Conservation (phyloP, 805 yeast species). For the Kuraishia ogatae region DNA sequence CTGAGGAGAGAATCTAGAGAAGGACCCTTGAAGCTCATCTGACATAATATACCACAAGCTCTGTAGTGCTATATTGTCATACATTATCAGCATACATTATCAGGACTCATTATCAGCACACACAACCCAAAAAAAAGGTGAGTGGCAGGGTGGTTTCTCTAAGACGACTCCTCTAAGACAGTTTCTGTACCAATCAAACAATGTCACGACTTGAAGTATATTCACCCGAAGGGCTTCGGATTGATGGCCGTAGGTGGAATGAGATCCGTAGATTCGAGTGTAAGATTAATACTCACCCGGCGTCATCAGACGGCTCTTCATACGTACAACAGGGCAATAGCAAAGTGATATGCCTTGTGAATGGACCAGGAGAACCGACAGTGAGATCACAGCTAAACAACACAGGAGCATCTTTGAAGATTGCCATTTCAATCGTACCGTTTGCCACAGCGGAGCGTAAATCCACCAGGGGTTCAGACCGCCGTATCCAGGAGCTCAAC, state of each 20-base stretch:
- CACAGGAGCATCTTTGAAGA: slow-evolving; percentile 48
- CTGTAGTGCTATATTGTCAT: too few species aligned
- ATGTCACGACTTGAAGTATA: slow-evolving; percentile 59
- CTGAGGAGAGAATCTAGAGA: too few species aligned
- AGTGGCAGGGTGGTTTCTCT: too few species aligned
- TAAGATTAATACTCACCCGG: slow-evolving; percentile 80
- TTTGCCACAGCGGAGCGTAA: slow-evolving; percentile 74
- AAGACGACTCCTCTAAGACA: too few species aligned
- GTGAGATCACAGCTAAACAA: slow-evolving; percentile 38
- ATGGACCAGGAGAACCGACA: slow-evolving; percentile 86
- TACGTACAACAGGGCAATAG: slow-evolving; percentile 89
- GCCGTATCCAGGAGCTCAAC: slow-evolving; percentile 58
- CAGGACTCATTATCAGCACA: too few species aligned
- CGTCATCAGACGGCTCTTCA: slow-evolving; percentile 85
- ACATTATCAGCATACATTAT: too few species aligned
- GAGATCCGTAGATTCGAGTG: slow-evolving; percentile 81
- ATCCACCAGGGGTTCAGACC: slow-evolving; percentile 60
- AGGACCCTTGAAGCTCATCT: too few species aligned
- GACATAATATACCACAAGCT: too few species aligned
- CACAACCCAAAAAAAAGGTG: too few species aligned
- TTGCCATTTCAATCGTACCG: slow-evolving; percentile 66
- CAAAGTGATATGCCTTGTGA: slow-evolving; percentile 74
- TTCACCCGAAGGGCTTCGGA: slow-evolving; percentile 90
- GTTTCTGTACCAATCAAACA: not conserved
- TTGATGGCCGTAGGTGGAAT: slow-evolving; percentile 94